Conservation (phyloP, 176 grass and related monocot genomes). For the Musa acuminata region DNA sequence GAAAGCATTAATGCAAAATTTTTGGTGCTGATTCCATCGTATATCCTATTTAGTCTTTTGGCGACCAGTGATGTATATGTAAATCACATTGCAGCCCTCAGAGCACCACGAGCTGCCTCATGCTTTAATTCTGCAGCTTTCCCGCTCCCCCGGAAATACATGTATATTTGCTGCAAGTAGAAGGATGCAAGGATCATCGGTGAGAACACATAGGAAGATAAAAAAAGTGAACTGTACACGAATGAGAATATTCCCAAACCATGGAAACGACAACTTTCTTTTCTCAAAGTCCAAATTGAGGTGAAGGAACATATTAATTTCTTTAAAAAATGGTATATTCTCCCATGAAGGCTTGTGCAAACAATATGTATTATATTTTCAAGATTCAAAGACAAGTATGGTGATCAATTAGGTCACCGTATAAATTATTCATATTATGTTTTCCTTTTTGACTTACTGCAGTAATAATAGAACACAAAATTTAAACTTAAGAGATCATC, state of each 20-base stretch:
- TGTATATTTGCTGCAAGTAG: slow-evolving; percentile 40
- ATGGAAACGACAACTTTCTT: background rate
- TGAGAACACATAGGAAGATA: background rate
- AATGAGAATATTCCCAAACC: background rate
- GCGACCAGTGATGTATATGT: background rate
- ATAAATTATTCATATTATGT: no score
- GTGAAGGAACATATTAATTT: background rate
- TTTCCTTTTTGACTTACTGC: no score
- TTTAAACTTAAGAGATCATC: background rate
- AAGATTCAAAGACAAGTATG: no score
- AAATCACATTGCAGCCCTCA: slow-evolving; percentile 47
- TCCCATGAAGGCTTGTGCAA: background rate
- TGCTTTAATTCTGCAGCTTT: slow-evolving; percentile 49
- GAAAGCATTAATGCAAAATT: background rate
- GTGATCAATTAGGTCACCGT: no score
- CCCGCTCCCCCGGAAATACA: slow-evolving; percentile 56
- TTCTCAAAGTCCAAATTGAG: background rate
- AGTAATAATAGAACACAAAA: background rate
- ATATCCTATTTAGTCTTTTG: background rate
- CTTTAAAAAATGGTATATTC: background rate
- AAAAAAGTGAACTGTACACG: no score
- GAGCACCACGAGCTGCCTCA: slow-evolving; percentile 28
- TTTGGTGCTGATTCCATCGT: background rate
- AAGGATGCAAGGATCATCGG: background rate
- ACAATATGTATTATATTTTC: no score